Evolutionary conservation across 1,139 yeast species (phyloP).

Genomic region (Debaryomyces udenii): DNA sequence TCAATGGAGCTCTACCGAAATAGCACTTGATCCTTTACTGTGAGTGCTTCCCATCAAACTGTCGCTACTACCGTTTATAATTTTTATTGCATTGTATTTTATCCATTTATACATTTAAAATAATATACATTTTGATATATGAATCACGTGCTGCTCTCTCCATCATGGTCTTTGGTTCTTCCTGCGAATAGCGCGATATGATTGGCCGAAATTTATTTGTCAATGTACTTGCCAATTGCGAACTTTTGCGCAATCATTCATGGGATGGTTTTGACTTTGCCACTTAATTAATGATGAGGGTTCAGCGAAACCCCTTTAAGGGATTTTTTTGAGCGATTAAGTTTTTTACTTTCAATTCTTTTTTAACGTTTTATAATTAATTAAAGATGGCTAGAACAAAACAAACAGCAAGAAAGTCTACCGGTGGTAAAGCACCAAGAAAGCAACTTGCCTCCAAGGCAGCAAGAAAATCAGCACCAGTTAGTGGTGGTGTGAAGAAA

Average conservation of each 20-base stretch:
- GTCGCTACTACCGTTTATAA: slow-evolving; percentile 6
- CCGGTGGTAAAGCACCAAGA: slow-evolving; percentile 60
- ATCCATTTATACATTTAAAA: slow-evolving; percentile 5
- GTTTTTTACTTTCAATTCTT: slow-evolving; percentile 1
- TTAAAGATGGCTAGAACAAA: slow-evolving; percentile 52
- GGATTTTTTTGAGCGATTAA: background rate
- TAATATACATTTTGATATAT: slow-evolving; percentile 2
- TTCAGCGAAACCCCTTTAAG: slow-evolving; percentile 4
- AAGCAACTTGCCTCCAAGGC: slow-evolving; percentile 57
- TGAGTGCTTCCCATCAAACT: background rate
- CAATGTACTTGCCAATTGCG: slow-evolving; percentile 4
- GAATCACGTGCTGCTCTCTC: slow-evolving; percentile 4
- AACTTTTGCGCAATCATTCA: slow-evolving; percentile 8
- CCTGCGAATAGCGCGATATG: slow-evolving; percentile 10
- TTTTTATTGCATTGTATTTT: slow-evolving; percentile 12
- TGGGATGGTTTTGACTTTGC: slow-evolving; percentile 4
- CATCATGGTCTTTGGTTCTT: too few species aligned
- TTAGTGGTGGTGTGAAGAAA: slow-evolving; percentile 55
- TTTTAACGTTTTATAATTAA: background rate
- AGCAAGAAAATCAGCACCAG: slow-evolving; percentile 57
- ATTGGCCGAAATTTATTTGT: slow-evolving; percentile 10
- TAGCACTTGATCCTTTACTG: too few species aligned
- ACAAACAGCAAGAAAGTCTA: slow-evolving; percentile 57
- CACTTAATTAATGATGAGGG: slow-evolving; percentile 5
- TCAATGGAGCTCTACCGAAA: too few species aligned